phyloP scores from a whole-genome alignment of 2,329 filamentous ascomycete species.

The Cryphonectria parasitica region DNA sequence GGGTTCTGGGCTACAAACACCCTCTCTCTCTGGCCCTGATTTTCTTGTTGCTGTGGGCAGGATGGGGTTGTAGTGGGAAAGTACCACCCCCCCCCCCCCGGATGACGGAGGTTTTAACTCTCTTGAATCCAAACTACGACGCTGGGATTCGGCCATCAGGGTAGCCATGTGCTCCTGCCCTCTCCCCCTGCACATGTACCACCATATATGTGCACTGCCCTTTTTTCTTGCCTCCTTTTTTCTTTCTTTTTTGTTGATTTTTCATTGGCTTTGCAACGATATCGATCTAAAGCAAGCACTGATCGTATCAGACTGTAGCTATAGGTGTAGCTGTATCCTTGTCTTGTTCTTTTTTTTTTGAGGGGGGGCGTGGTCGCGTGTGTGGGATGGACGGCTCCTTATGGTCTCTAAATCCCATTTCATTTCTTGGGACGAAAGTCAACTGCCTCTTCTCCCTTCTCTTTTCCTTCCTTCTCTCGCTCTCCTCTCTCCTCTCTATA shows the following conservation, averaged over 20 bases:
- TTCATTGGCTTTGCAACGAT: neutral
- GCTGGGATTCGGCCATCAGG: neutral
- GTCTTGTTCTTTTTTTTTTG: neutral
- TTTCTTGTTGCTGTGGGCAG: too few species aligned
- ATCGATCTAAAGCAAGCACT: neutral
- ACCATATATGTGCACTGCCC: neutral
- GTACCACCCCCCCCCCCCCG: too few species aligned
- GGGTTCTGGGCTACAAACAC: too few species aligned
- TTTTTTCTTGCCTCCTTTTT: neutral
- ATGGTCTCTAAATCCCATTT: neutral
- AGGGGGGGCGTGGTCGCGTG: too few species aligned
- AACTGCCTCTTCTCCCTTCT: neutral
- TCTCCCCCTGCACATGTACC: neutral
- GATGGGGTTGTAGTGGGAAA: too few species aligned
- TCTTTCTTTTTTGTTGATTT: too few species aligned
- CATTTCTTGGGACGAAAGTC: neutral
- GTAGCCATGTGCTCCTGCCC: neutral
- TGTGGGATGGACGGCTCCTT: neutral
- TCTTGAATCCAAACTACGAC: neutral
- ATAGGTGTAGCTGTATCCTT: neutral
- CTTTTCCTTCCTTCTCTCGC: neutral
- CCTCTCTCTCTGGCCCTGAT: too few species aligned
- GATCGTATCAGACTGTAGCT: neutral
- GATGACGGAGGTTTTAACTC: neutral
- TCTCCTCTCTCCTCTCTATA: neutral